A percentile compares a stretch with the other conserved stretches of the same genome.
These are phyloP conservation scores for Berkeleyomyces basicola DNA, from an alignment of 2,329 filamentous ascomycete species.

Conservation along the genomic window DNA sequence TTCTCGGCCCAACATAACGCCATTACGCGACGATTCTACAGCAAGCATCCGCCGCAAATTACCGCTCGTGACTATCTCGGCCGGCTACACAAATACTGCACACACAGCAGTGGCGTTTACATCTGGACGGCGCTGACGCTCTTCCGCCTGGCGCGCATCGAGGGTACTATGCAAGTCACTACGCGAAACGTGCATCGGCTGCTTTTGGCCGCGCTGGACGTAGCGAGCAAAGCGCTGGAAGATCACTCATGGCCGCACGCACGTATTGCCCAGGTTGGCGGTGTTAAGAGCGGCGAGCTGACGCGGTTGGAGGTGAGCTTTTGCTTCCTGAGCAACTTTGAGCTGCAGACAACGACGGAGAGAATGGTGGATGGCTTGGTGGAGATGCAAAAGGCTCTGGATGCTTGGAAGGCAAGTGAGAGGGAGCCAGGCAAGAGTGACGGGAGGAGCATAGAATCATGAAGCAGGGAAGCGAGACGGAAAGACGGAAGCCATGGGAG, in stretches of 20 bases:
- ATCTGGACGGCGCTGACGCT: constrained; percentile 54
- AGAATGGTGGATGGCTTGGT: constrained; percentile 24
- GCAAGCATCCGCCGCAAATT: constrained; percentile 71
- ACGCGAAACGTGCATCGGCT: constrained; percentile 73
- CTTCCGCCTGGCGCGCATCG: constrained; percentile 60
- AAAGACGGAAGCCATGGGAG: background rate
- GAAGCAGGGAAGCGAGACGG: background rate
- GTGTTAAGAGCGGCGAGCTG: constrained; percentile 67
- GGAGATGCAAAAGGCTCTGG: background rate
- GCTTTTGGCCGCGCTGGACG: constrained; percentile 64
- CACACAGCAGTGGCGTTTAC: constrained; percentile 86
- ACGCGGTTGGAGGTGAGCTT: constrained; percentile 78
- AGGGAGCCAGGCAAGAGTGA: background rate
- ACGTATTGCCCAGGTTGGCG: constrained; percentile 73
- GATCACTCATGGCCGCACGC: constrained; percentile 76
- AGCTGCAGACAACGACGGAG: constrained; percentile 45
- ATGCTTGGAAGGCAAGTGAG: background rate
- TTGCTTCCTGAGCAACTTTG: constrained; percentile 73
- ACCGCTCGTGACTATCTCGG: constrained; percentile 68
- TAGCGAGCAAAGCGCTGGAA: constrained; percentile 91
- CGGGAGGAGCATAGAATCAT: background rate
- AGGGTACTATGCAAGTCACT: constrained; percentile 65
- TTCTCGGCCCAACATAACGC: constrained; percentile 39
- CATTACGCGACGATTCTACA: constrained; percentile 86
- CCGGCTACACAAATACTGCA: constrained; percentile 78